These are phyloP conservation scores for Laguncularia racemosa DNA, from an alignment of 345 rosid genomes.

Conservation along the genomic window DNA sequence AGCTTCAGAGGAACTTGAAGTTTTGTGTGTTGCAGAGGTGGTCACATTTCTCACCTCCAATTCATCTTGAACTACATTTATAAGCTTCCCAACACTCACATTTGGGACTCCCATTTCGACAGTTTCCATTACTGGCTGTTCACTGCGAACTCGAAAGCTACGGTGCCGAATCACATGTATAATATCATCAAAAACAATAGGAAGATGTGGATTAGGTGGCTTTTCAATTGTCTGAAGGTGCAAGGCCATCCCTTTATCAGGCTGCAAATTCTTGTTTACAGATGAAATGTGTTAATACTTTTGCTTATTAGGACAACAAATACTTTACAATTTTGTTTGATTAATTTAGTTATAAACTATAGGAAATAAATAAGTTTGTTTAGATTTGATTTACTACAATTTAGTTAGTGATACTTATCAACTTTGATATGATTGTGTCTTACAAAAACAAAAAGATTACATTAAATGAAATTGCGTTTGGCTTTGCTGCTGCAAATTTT, in stretches of 20 bases:
- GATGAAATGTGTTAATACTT: no score
- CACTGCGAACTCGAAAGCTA: constrained; percentile 81
- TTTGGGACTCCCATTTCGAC: constrained; percentile 73
- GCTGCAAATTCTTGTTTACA: constrained; percentile 27
- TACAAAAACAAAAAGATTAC: no score
- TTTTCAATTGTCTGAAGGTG: constrained; percentile 35
- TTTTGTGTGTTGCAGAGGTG: constrained; percentile 22
- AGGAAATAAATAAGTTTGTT: no score
- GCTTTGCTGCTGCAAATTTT: no score
- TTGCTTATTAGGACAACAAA: no score
- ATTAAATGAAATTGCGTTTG: no score
- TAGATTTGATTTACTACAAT: no score
- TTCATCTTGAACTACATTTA: constrained; percentile 73
- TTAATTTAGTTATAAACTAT: no score
- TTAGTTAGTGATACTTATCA: no score
- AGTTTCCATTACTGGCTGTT: constrained; percentile 76
- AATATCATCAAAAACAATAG: constrained; percentile 68
- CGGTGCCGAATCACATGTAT: constrained; percentile 86
- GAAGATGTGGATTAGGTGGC: constrained; percentile 32
- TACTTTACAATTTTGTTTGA: no score
- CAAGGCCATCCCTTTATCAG: constrained; percentile 31
- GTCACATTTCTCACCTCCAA: constrained; percentile 41
- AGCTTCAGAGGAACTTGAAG: constrained; percentile 40
- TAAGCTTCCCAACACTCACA: constrained; percentile 65
- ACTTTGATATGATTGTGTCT: no score